Evolutionary conservation across 768 basidiomycete species (phyloP), one percentile per base, ranked within the genome.

Genomic region (Antrodiella citrinella): DNA sequence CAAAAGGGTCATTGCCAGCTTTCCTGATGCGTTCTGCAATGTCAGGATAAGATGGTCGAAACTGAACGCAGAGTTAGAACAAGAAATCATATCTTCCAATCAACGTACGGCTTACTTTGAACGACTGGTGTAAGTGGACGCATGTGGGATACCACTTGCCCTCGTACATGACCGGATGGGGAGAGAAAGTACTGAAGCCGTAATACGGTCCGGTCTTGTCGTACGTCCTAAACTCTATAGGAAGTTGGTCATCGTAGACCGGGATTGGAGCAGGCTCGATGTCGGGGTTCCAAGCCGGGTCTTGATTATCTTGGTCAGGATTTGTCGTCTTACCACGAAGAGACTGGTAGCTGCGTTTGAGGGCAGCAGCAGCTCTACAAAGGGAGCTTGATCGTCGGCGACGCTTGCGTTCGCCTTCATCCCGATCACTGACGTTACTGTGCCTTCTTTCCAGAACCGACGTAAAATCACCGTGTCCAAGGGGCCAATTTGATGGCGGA

Each of bases 71-170:
- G 26, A 35, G 24, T 26, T 13, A 26, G 26, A 13, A 5, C n/a
- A 19, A n/a, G 26, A 3, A 9, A 35, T 35, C 23, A 51, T 12
- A 2, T 44, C 44, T 40, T 18, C 24, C 13, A 51, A 13, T 13
- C n/a, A 15, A 7, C 30, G 30, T 35, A 43, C n/a, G 18, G 7
- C 52, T 2, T 19, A 55, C 54, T 48, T 55, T 86, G 67, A 86
- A 75, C 2, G 85, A 81, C 56, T 87, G 85, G 58, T 85, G 86
- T 10, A 87, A 73, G 62, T 87, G 86, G 60, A 86, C 86, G 59
- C 82, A 82, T 0, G 85, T 88, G 1, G 84, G 82, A 59, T 86
- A 88, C 48, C 65, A 70, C 60, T 79, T 82, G 35, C 78, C 78
- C 25, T 78, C 73, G 61, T 84, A 81, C 10, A 69, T 57, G 9